Evolutionary conservation across 2,329 filamentous ascomycete species (phyloP), one percentile per base, ranked within the genome.

Genomic region (Magnaporthiopsis rhizophila): DNA sequence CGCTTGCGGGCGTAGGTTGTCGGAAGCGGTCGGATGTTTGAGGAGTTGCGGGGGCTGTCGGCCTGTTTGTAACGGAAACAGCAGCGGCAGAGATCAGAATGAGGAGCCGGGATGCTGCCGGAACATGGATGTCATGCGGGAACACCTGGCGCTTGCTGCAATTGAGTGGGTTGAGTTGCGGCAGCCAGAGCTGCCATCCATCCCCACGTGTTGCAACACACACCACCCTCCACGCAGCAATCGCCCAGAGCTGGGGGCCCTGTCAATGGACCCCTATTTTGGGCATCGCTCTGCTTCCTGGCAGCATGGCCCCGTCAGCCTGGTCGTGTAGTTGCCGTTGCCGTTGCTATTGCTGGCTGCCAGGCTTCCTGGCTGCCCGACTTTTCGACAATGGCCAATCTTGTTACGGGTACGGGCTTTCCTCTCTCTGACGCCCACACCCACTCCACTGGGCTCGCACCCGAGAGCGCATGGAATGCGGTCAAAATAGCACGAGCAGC

Each of bases 401-500:
- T 13, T 53, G 18, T n/a, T n/a, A n/a, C n/a, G 8, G 45, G 18
- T 18, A 53, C 45, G n/a, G n/a, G n/a, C n/a, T n/a, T n/a, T n/a
- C n/a, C n/a, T n/a, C n/a, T 5, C 45, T 53, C 45, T n/a, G 45
- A 53, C 5, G 45, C 45, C 45, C 24, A 30, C 57, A 26, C 57
- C 57, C 57, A 58, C 12, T 26, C 57, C 24, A 7, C 26, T 18
- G 11, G 57, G 24, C 57, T 58, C 24, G 26, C 24, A 32, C 11
- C 24, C 24, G 15, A 15, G 7, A 12, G 24, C 76, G 76, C 79
- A 79, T 79, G 69, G 72, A 72, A 75, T 67, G 70, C 67, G 73
- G 70, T 71, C 68, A 69, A 74, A 63, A 66, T 69, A 66, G 74
- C 77, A 79, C 77, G 77, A 73, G 76, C 65, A 68, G 67, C 61